phyloP scores from a whole-genome alignment of 768 basidiomycete species.

The Suillus lakei region DNA sequence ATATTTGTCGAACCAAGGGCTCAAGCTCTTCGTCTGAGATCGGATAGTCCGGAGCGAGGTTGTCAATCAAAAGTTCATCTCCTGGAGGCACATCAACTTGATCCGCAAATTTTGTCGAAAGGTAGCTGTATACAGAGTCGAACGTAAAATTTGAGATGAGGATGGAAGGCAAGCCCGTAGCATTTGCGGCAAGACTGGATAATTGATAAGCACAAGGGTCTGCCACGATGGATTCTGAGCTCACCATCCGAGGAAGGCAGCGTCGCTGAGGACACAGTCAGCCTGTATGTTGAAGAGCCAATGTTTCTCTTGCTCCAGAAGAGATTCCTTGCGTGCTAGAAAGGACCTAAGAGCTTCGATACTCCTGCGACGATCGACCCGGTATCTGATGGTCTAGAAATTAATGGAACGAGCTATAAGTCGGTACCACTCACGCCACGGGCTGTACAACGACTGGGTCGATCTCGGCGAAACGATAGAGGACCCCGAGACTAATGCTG shows the following conservation, averaged over 20 bases:
- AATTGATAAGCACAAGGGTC: neutral
- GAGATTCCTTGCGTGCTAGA: conserved; percentile 54
- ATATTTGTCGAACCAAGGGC: conserved; percentile 69
- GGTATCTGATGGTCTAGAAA: conserved; percentile 50
- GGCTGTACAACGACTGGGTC: conserved; percentile 85
- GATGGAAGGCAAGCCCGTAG: conserved; percentile 66
- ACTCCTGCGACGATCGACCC: conserved; percentile 75
- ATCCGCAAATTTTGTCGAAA: conserved; percentile 48
- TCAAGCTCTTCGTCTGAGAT: conserved; percentile 51
- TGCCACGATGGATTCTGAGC: conserved; percentile 23
- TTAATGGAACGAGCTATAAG: conserved; percentile 11
- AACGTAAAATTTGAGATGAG: conserved; percentile 86
- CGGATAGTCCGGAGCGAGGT: conserved; percentile 56
- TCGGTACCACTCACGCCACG: conserved; percentile 60
- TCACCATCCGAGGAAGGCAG: conserved; percentile 79
- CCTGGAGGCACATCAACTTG: neutral
- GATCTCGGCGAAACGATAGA: conserved; percentile 72
- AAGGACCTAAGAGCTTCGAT: conserved; percentile 65
- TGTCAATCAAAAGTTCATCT: conserved; percentile 13
- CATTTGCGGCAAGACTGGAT: conserved; percentile 65
- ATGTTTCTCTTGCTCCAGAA: conserved; percentile 55
- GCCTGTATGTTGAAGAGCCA: conserved; percentile 61
- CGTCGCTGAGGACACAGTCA: conserved; percentile 73
- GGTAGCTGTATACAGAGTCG: conserved; percentile 82
- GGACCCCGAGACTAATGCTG: conserved; percentile 63